Base-by-base conservation (phyloP, 83 land plant genomes). In the Picea abies region DNA sequence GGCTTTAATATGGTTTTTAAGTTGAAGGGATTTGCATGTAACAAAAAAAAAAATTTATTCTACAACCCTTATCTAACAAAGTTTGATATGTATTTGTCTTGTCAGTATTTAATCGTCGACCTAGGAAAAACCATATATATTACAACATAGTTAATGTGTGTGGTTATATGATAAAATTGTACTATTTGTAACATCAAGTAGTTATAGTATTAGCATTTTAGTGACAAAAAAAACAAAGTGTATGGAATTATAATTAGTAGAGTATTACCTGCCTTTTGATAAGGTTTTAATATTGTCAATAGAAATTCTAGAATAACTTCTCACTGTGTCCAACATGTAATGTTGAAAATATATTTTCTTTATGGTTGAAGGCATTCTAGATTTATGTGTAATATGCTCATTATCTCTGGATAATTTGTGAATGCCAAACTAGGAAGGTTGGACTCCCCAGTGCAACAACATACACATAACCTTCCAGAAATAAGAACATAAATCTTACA, bases 381-480 rank as follows among this genome's bases (percentile, higher is more conserved):
- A 29, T 68, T 79, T 80, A 23, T 84, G 66, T 22, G 52, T 25
- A 49, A 67, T 70, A 76, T 78, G 61, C 32, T 56, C 58, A 56
- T 79, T 87, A 49, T 86, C 82, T 52, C 60, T 78, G 16, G 78
- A 47, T 77, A 86, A 68, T 70, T 84, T 80, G 12, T 44, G 63
- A 58, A 84, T 78, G 60, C 85, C 82, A 80, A 95, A 95, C 99
- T 98, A 97, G 20, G 94, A 89, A 63, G 99, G 92, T 66, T 93
- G 89, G 61, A 97, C 96, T 60, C 99, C 99, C 78, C 91, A 85
- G 76, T 97, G 99, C 79, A 97, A 87, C 39, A 97, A 89, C 93
- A 97, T 90, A 15, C 97, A 89, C 76, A 97, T 81, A 78, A 94
- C 98, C 99, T 97, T 90, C 39, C 29, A 73, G 56, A 73, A 41